phyloP scores from a whole-genome alignment of 2,329 filamentous ascomycete species.

The Domatiomyces globalis region DNA sequence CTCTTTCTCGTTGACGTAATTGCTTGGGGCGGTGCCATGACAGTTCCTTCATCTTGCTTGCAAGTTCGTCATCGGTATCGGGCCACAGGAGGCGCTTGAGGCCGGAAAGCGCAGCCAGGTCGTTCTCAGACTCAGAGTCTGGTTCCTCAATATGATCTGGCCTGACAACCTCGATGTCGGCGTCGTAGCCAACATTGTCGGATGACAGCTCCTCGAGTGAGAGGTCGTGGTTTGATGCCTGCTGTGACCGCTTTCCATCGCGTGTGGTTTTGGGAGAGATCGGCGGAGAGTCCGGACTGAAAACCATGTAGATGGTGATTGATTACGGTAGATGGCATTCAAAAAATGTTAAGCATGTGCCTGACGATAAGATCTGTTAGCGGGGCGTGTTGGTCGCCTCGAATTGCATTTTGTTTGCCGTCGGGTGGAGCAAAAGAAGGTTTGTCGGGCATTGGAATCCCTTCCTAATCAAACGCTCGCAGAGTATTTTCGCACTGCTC shows the following conservation, averaged over 20 bases:
- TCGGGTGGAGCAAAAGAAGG: not conserved
- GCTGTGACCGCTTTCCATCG: conserved; percentile 12
- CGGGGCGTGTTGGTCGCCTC: not conserved
- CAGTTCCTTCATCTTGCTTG: conserved; percentile 10
- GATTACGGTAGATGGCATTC: not conserved
- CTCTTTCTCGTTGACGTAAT: not conserved
- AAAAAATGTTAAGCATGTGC: not conserved
- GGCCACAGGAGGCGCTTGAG: conserved; percentile 24
- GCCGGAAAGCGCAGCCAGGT: conserved; percentile 4
- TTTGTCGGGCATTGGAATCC: not conserved
- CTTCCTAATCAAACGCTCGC: not conserved
- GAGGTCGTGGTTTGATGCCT: conserved; percentile 16
- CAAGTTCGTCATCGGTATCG: conserved; percentile 13
- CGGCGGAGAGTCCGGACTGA: not conserved
- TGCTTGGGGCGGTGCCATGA: conserved; percentile 4
- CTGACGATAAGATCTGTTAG: not conserved
- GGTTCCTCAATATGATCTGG: conserved; percentile 25
- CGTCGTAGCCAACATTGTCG: conserved; percentile 22
- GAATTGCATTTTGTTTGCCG: not conserved
- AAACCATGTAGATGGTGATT: not conserved
- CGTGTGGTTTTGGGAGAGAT: conserved; percentile 1
- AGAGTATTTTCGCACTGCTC: not conserved
- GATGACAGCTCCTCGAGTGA: conserved; percentile 19
- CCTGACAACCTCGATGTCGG: conserved; percentile 21
- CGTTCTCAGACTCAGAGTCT: conserved; percentile 15